Percentiles rank a stretch among this genome's conserved stretches.
phyloP scores from a whole-genome alignment of 2,329 filamentous ascomycete genomes.

The Trichophaea hybrida region DNA sequence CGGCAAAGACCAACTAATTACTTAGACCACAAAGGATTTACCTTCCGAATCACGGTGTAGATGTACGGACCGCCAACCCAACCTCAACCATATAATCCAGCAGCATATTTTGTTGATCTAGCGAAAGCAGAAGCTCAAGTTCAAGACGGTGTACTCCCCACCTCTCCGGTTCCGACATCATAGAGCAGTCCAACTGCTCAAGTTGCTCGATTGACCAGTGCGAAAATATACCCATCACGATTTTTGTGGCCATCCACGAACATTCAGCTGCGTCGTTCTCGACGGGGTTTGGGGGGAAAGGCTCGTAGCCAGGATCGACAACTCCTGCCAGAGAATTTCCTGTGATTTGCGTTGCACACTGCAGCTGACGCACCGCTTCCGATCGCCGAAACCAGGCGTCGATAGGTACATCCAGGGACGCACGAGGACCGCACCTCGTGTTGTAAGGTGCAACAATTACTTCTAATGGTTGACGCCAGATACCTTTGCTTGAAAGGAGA shows the following conservation, averaged over 20 bases:
- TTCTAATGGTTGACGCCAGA: constrained; percentile 15
- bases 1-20: no score
- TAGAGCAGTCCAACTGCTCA: not conserved
- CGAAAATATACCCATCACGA: not conserved
- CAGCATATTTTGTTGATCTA: no score
- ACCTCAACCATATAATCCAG: no score
- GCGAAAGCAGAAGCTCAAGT: not conserved
- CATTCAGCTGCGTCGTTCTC: not conserved
- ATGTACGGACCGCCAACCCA: no score
- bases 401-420: not conserved
- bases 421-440: no score
- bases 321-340: not conserved
- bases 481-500: not conserved
- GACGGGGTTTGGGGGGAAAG: not conserved
- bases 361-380: not conserved
- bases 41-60: no score
- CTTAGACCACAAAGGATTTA: no score
- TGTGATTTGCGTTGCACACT: not conserved
- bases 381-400: constrained; percentile 7
- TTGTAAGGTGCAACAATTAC: not conserved
- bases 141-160: not conserved
- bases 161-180: not conserved
- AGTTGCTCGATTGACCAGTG: not conserved
- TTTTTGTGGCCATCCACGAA: not conserved
- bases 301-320: not conserved